Evolutionary conservation across 768 basidiomycete species (phyloP).

Genomic region (Mycena epipterygia): DNA sequence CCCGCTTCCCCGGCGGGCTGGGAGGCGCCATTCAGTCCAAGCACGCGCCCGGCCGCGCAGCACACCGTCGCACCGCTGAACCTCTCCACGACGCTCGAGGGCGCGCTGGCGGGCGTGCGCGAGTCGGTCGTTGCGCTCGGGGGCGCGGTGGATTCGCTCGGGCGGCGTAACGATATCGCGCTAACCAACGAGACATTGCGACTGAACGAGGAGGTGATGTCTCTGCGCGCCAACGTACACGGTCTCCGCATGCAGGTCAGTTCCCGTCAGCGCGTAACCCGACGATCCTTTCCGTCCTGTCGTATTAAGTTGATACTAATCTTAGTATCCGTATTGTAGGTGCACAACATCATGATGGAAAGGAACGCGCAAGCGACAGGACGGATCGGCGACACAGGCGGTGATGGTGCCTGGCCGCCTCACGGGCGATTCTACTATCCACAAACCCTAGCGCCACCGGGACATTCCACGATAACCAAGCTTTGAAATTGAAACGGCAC

Average conservation of each 20-base stretch:
- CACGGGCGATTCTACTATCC: conserved; percentile 27
- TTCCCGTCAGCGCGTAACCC: conserved; percentile 19
- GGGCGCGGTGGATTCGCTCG: conserved; percentile 71
- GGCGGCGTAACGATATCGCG: conserved; percentile 74
- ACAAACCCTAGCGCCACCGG: conserved; percentile 4
- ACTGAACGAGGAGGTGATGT: conserved; percentile 80
- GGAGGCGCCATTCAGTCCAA: conserved; percentile 32
- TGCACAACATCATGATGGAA: conserved; percentile 84
- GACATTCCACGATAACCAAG: conserved; percentile 28
- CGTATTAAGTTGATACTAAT: neutral
- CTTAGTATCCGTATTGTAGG: conserved; percentile 52
- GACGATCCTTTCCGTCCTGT: neutral
- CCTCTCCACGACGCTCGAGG: conserved; percentile 72
- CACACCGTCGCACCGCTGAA: conserved; percentile 74
- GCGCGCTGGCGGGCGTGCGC: conserved; percentile 69
- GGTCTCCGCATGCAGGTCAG: conserved; percentile 85
- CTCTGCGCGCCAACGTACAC: conserved; percentile 76
- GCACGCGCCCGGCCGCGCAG: conserved; percentile 37
- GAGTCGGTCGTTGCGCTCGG: conserved; percentile 73
- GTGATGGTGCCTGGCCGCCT: conserved; percentile 36
- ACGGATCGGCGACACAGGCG: conserved; percentile 40
- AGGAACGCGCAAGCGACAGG: conserved; percentile 72
- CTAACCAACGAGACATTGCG: conserved; percentile 79
- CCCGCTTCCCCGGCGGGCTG: conserved; percentile 32
- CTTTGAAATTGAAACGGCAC: conserved; percentile 1